A percentile compares a stretch with the other conserved stretches of the same genome.
These are phyloP conservation scores for Friedmanniomyces endolithicus DNA, from an alignment of 495 filamentous ascomycete genomes.

Conservation along the genomic window DNA sequence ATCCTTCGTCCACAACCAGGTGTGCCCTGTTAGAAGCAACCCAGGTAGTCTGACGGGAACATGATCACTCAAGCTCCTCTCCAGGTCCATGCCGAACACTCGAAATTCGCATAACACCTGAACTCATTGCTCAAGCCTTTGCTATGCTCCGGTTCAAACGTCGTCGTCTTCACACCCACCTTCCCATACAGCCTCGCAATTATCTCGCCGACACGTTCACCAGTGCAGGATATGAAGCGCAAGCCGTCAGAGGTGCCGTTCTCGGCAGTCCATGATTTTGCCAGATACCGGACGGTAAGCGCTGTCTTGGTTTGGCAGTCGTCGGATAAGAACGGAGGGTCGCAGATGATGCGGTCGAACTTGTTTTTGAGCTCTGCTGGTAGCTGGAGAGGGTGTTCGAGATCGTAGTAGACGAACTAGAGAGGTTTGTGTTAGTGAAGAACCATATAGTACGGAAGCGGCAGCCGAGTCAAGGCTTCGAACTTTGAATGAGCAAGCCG, in stretches of 20 bases:
- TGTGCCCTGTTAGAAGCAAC: too few relatives aligned
- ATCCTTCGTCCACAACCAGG: too few relatives aligned
- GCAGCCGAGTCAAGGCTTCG: too few relatives aligned
- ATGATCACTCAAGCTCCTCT: not conserved
- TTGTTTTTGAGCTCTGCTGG: slow-evolving; percentile 48
- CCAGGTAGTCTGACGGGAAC: not conserved
- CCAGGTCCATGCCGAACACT: slow-evolving; percentile 43
- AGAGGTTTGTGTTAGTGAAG: too few relatives aligned
- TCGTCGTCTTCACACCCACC: slow-evolving; percentile 40
- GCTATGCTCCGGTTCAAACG: slow-evolving; percentile 49
- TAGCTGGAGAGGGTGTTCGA: slow-evolving; percentile 49
- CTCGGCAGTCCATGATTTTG: slow-evolving; percentile 30
- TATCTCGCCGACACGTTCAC: slow-evolving; percentile 29
- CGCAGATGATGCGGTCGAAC: slow-evolving; percentile 55
- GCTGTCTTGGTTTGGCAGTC: slow-evolving; percentile 78
- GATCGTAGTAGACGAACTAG: slow-evolving; percentile 64
- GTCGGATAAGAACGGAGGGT: slow-evolving; percentile 66
- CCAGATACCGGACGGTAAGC: slow-evolving; percentile 58
- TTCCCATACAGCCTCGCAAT: slow-evolving; percentile 29
- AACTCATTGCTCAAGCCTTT: slow-evolving; percentile 67
- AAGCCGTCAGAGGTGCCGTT: slow-evolving; percentile 3
- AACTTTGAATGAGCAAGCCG: too few relatives aligned
- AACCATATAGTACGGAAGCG: too few relatives aligned
- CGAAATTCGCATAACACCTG: slow-evolving; percentile 63
- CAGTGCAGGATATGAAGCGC: slow-evolving; percentile 30